Evolutionary conservation across 2,329 filamentous ascomycete species (phyloP).

Genomic region (Cadophora malorum): DNA sequence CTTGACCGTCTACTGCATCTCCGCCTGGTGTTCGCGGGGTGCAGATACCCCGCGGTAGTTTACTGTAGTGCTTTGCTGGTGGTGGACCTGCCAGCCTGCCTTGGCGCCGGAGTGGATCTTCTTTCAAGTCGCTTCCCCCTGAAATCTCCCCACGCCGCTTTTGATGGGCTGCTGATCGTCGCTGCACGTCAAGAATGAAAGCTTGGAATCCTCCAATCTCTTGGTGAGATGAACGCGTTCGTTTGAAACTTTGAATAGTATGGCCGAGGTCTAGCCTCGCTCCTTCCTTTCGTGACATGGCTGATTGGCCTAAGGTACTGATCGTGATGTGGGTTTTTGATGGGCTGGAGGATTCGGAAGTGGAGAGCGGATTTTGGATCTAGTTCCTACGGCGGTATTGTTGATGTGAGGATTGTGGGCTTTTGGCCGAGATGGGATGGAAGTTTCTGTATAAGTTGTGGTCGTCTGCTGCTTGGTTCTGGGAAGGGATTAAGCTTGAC

Average conservation of each 20-base stretch:
- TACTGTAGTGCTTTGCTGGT: not conserved
- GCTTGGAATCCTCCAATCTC: not conserved
- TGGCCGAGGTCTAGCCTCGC: not conserved
- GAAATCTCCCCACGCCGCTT: not conserved
- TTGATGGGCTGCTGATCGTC: not conserved
- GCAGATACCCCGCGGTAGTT: not conserved
- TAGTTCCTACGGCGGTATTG: not conserved
- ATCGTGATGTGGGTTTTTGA: not conserved
- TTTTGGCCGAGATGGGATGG: not conserved
- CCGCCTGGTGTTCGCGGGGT: not conserved
- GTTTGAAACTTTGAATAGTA: not conserved
- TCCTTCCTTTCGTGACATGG: constrained; percentile 1
- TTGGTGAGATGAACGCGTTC: not conserved
- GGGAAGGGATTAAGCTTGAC: too few species aligned
- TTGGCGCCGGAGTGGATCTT: not conserved
- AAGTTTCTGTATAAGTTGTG: not conserved
- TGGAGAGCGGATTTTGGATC: not conserved
- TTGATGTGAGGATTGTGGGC: not conserved
- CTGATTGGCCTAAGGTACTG: not conserved
- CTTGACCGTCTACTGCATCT: not conserved
- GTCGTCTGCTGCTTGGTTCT: not conserved
- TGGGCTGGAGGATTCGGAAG: not conserved
- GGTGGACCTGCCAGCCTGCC: not conserved
- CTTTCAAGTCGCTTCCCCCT: not conserved
- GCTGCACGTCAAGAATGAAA: not conserved